A percentile compares a stretch with the other conserved stretches of the same genome.
These are phyloP conservation scores for Colletotrichum nymphaeae DNA, from an alignment of 2,329 filamentous ascomycete genomes.

Conservation along the genomic window DNA sequence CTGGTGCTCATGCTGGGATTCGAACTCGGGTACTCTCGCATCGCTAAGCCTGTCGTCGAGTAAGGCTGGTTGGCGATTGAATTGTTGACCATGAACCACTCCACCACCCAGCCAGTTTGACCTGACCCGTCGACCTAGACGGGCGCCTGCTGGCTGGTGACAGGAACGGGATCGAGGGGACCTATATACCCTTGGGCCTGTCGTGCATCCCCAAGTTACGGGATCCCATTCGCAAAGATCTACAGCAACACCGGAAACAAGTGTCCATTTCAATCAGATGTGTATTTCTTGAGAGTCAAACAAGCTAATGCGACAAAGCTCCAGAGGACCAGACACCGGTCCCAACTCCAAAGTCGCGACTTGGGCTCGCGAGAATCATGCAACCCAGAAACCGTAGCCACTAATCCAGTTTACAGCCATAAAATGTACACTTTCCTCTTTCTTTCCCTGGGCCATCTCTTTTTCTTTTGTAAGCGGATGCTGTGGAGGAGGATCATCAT, in stretches of 20 bases:
- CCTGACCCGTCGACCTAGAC: too few species aligned
- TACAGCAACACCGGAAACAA: background rate
- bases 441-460: background rate
- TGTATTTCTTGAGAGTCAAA: conserved; percentile 7
- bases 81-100: too few species aligned
- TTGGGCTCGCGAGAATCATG: conserved; percentile 20
- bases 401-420: conserved; percentile 17
- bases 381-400: conserved; percentile 9
- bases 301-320: conserved; percentile 30
- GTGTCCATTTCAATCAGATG: background rate
- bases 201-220: background rate
- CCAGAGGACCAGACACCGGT: conserved; percentile 2
- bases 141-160: too few species aligned
- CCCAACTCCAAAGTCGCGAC: conserved; percentile 28
- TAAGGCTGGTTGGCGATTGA: too few species aligned
- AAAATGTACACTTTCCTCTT: conserved; percentile 22
- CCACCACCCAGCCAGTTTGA: too few species aligned
- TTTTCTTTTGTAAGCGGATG: background rate
- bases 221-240: background rate
- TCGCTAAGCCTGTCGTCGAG: too few species aligned
- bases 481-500: too few species aligned
- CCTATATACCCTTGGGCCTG: background rate
- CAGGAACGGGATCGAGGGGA: too few species aligned
- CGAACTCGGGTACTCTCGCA: too few species aligned
- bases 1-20: too few species aligned